Evolutionary conservation across 2,329 filamentous ascomycete species (phyloP).

Genomic region (Aspergillus oerlinghausenensis): DNA sequence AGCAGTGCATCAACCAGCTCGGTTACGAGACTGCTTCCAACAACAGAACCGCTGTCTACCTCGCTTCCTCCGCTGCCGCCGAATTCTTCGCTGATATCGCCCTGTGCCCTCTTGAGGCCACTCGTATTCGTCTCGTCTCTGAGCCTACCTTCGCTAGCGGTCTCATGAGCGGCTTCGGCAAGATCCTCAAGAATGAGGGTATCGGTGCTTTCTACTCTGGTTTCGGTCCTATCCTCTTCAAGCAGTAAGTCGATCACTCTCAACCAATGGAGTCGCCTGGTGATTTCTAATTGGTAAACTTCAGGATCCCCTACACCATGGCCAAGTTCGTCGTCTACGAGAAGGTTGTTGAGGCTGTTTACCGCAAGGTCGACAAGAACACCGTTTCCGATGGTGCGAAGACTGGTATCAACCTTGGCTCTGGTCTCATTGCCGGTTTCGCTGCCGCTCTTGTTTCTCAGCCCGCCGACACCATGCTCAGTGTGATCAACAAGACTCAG

Average conservation of each 20-base stretch:
- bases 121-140: constrained; percentile 88
- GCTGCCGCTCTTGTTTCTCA: constrained; percentile 82
- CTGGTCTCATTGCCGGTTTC: constrained; percentile 81
- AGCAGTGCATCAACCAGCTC: constrained; percentile 75
- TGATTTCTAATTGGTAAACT: constrained; percentile 5
- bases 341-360: constrained; percentile 75
- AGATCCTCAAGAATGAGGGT: constrained; percentile 80
- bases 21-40: constrained; percentile 72
- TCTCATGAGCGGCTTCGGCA: constrained; percentile 71
- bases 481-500: constrained; percentile 95
- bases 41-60: constrained; percentile 78
- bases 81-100: constrained; percentile 63
- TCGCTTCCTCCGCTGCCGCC: constrained; percentile 58
- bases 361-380: constrained; percentile 65
- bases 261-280: neutral
- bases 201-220: constrained; percentile 83
- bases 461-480: constrained; percentile 89
- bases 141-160: constrained; percentile 80
- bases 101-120: constrained; percentile 87
- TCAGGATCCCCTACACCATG: constrained; percentile 86
- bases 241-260: constrained; percentile 56
- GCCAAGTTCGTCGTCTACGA: constrained; percentile 93
- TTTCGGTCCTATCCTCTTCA: constrained; percentile 82
- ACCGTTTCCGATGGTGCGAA: constrained; percentile 63
- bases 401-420: constrained; percentile 78